Percentiles rank a stretch among this genome's conserved stretches.
Evolutionary conservation across 1,139 yeast genomes (phyloP).

Genomic region (Chernovozyma sophiae-reginae): DNA sequence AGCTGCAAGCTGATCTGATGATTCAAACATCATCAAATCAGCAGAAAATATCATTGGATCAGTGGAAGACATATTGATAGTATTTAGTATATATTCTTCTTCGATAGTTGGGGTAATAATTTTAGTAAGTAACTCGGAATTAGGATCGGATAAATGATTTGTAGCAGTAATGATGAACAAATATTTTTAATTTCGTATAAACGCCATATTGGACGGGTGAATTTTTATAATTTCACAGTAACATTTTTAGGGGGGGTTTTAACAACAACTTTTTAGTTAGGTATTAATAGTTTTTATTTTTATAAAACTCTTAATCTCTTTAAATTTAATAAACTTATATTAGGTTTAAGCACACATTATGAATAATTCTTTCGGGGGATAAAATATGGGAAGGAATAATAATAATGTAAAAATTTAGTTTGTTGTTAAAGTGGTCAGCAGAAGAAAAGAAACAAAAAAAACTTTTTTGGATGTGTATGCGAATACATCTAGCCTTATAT

Average conservation of each 20-base stretch:
- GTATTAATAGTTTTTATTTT: constrained; percentile 12
- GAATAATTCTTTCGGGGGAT: constrained; percentile 7
- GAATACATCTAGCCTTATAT: constrained; percentile 3
- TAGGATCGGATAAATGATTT: constrained; percentile 1
- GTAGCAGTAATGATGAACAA: constrained; percentile 3
- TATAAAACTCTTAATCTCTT: constrained; percentile 9
- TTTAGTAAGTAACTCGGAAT: constrained; percentile 1
- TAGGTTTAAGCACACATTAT: constrained; percentile 36
- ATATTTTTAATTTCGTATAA: constrained; percentile 7
- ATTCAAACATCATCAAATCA: constrained; percentile 28
- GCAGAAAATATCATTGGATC: constrained; percentile 24
- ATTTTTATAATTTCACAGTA: constrained; percentile 20
- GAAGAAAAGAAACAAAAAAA: constrained; percentile 6
- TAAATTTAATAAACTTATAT: constrained; percentile 8
- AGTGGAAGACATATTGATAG: constrained; percentile 20
- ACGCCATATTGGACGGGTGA: constrained; percentile 32
- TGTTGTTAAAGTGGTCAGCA: constrained; percentile 13
- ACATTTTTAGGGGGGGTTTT: constrained; percentile 18
- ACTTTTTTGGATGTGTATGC: constrained; percentile 1
- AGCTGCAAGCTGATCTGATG: constrained; percentile 18
- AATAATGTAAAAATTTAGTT: constrained; percentile 12
- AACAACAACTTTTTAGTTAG: constrained; percentile 12
- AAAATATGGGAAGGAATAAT: constrained; percentile 12
- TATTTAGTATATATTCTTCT: constrained; percentile 1
- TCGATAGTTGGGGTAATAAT: constrained; percentile 2